phyloP scores from a whole-genome alignment of 257 asterid genomes.

The Parsonsia alboflavescens region DNA sequence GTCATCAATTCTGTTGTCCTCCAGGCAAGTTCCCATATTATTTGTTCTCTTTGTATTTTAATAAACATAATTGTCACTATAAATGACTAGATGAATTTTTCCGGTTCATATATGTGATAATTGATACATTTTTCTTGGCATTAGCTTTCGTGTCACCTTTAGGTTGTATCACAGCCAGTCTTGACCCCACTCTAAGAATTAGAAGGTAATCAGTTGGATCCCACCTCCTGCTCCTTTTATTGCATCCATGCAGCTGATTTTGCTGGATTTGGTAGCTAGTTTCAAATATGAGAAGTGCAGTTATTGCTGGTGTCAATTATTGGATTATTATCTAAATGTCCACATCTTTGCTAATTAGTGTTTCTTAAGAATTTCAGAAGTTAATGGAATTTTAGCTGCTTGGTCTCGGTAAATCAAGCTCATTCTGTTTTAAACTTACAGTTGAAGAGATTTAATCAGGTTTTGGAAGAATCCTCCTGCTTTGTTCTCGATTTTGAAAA shows the following conservation, averaged over 20 bases:
- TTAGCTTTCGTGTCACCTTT: not conserved
- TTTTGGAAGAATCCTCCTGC: not conserved
- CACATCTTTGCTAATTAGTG: not conserved
- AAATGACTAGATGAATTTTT: not conserved
- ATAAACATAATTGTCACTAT: not conserved
- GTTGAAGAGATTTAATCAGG: not conserved
- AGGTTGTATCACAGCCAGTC: not conserved
- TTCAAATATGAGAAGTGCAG: not conserved
- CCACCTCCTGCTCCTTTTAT: not conserved
- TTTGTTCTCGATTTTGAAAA: not conserved
- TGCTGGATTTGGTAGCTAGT: not conserved
- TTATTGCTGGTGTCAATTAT: not conserved
- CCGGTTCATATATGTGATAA: not conserved
- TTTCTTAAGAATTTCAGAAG: not conserved
- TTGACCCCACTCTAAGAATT: not conserved
- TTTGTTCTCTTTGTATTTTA: not conserved
- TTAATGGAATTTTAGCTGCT: not conserved
- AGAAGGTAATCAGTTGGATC: not conserved
- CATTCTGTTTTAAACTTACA: not conserved
- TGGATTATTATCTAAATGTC: not conserved
- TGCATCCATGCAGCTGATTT: not conserved
- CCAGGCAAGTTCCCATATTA: conserved; percentile 51
- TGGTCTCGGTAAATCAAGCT: not conserved
- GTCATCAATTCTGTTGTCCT: conserved; percentile 78
- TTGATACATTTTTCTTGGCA: not conserved